These are phyloP conservation scores for Zygosaccharomyces sapae DNA, from an alignment of 1,139 yeast species.

Conservation along the genomic window DNA sequence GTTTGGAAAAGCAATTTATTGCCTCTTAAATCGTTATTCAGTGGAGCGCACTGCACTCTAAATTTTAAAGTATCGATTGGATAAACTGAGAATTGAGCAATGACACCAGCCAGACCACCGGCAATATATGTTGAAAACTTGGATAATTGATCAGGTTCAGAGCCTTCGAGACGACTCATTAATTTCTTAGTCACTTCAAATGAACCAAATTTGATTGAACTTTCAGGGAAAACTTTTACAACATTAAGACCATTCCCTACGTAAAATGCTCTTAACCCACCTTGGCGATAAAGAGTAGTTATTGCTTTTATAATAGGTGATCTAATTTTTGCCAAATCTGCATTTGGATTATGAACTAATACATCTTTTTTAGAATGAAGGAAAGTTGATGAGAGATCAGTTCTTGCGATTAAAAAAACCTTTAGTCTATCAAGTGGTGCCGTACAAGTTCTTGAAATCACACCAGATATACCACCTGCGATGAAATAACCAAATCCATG, in stretches of 20 bases:
- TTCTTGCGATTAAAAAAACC: slow-evolving; percentile 87
- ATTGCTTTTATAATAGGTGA: slow-evolving; percentile 80
- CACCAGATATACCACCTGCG: slow-evolving; percentile 96
- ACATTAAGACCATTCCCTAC: slow-evolving; percentile 94
- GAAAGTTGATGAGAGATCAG: slow-evolving; percentile 70
- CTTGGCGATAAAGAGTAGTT: slow-evolving; percentile 75
- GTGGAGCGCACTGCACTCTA: slow-evolving; percentile 71
- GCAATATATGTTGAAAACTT: slow-evolving; percentile 78
- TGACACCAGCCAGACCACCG: slow-evolving; percentile 95
- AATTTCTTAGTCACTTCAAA: slow-evolving; percentile 82
- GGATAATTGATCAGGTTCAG: slow-evolving; percentile 69
- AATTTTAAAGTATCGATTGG: slow-evolving; percentile 96
- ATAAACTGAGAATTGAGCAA: slow-evolving; percentile 85
- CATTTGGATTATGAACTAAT: slow-evolving; percentile 41
- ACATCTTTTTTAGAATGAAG: slow-evolving; percentile 51
- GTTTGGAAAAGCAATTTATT: slow-evolving; percentile 58
- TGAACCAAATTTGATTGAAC: slow-evolving; percentile 95
- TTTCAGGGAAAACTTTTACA: slow-evolving; percentile 92
- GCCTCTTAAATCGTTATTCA: slow-evolving; percentile 57
- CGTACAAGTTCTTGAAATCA: slow-evolving; percentile 92
- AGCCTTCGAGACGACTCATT: slow-evolving; percentile 75
- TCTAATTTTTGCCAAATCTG: slow-evolving; percentile 43
- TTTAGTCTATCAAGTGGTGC: slow-evolving; percentile 96
- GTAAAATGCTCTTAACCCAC: slow-evolving; percentile 82
- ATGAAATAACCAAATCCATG: slow-evolving; percentile 85